phyloP scores from a whole-genome alignment of 768 basidiomycete genomes.

The Kwoniella pini region DNA sequence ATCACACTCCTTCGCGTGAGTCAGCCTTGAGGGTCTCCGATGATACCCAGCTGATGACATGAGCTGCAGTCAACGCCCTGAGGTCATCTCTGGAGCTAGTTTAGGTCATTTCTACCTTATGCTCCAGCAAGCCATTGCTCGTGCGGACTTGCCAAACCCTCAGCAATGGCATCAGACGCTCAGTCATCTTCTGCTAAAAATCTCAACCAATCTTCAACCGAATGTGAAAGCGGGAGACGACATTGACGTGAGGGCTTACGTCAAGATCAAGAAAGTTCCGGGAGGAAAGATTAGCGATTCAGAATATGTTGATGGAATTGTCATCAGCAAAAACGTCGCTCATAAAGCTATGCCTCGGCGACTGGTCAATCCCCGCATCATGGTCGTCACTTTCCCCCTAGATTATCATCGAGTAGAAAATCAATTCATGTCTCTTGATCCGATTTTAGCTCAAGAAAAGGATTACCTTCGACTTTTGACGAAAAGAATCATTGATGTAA shows the following conservation, averaged over 20 bases:
- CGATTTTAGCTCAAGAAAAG: slow-evolving; percentile 86
- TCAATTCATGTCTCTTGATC: slow-evolving; percentile 89
- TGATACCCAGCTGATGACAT: slow-evolving; percentile 10
- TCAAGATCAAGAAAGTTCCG: slow-evolving; percentile 98
- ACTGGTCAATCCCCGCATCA: slow-evolving; percentile 83
- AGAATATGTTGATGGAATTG: slow-evolving; percentile 93
- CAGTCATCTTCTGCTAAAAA: slow-evolving; percentile 75
- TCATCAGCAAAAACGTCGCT: slow-evolving; percentile 96
- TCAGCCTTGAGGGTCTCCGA: slow-evolving; percentile 24
- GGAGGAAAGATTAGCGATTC: slow-evolving; percentile 89
- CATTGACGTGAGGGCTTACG: slow-evolving; percentile 91
- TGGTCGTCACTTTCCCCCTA: slow-evolving; percentile 89
- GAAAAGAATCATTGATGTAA: slow-evolving; percentile 80
- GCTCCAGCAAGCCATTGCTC: slow-evolving; percentile 84
- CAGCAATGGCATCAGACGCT: slow-evolving; percentile 86
- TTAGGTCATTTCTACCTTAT: slow-evolving; percentile 87
- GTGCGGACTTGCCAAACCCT: slow-evolving; percentile 76
- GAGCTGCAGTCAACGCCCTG: slow-evolving; percentile 49
- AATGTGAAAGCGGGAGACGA: slow-evolving; percentile 70
- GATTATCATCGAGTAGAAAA: slow-evolving; percentile 75
- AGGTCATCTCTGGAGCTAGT: slow-evolving; percentile 75
- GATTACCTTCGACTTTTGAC: slow-evolving; percentile 87
- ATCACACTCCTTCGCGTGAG: slow-evolving; percentile 86
- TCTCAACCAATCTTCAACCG: slow-evolving; percentile 69
- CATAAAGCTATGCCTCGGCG: slow-evolving; percentile 89